Percentiles rank a stretch among this genome's conserved stretches.
These are phyloP conservation scores for Sophora flavescens DNA, from an alignment of 306 rosid genomes.

Conservation along the genomic window DNA sequence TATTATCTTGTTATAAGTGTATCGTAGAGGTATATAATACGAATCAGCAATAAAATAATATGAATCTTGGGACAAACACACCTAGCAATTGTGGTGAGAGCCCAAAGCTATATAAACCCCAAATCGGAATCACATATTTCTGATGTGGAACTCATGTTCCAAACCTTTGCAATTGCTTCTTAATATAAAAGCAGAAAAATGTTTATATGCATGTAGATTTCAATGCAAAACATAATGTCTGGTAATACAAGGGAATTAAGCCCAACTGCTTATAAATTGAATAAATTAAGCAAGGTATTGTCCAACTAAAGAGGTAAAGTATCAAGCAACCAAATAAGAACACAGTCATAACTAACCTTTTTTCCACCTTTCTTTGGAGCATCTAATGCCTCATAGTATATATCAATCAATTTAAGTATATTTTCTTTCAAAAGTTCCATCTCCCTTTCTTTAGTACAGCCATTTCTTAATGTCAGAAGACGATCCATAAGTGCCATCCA, in stretches of 20 bases:
- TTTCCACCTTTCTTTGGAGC: slow-evolving; percentile 73
- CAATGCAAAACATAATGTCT: not conserved
- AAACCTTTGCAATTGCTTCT: no score
- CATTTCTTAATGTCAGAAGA: slow-evolving; percentile 51
- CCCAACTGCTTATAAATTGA: slow-evolving; percentile 1
- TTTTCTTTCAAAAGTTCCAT: slow-evolving; percentile 48
- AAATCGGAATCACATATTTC: not conserved
- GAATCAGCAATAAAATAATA: not conserved
- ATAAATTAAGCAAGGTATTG: not conserved
- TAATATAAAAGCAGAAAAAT: not conserved
- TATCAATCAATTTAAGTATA: slow-evolving; percentile 61
- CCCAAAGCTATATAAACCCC: no score
- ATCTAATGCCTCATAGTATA: slow-evolving; percentile 77
- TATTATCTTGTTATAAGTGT: no score
- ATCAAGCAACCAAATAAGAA: slow-evolving; percentile 16
- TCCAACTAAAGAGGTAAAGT: not conserved
- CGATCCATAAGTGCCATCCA: slow-evolving; percentile 83
- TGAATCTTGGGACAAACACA: not conserved
- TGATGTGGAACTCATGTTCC: no score
- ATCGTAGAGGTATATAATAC: no score
- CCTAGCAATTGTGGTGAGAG: no score
- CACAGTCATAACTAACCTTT: slow-evolving; percentile 64
- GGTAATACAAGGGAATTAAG: not conserved
- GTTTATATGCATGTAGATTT: slow-evolving; percentile 11
- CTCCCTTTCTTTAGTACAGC: slow-evolving; percentile 45